These are phyloP conservation scores for Galerina marginata DNA, from an alignment of 768 basidiomycete species.

Conservation along the genomic window DNA sequence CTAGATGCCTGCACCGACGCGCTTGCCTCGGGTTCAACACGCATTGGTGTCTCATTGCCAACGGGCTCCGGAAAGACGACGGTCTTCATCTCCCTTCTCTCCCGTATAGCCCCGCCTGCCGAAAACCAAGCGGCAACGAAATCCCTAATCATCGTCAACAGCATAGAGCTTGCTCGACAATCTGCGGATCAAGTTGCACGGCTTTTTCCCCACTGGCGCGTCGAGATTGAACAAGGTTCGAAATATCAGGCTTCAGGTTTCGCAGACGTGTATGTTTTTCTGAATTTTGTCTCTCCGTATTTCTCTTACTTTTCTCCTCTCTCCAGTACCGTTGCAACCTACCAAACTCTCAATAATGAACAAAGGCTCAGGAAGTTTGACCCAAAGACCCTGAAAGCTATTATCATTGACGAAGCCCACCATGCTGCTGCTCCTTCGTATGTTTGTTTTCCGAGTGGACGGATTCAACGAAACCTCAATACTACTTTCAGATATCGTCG, in stretches of 20 bases:
- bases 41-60: constrained; percentile 85
- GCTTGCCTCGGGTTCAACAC: constrained; percentile 64
- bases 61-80: constrained; percentile 92
- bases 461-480: not conserved
- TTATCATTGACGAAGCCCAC: constrained; percentile 94
- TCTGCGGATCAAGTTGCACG: constrained; percentile 73
- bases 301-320: not conserved
- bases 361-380: constrained; percentile 78
- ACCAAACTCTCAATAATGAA: constrained; percentile 77
- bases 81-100: constrained; percentile 85
- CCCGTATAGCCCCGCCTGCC: constrained; percentile 56
- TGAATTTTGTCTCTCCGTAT: not conserved
- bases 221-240: constrained; percentile 92
- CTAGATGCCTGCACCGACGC: constrained; percentile 79
- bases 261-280: constrained; percentile 78
- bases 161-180: constrained; percentile 87
- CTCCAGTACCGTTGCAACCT: constrained; percentile 83
- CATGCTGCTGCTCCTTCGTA: constrained; percentile 94
- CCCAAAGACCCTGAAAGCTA: constrained; percentile 66
- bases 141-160: constrained; percentile 87
- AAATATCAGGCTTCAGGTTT: constrained; percentile 75
- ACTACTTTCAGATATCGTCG: constrained; percentile 65
- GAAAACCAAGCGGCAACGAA: constrained; percentile 51
- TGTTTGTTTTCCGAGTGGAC: constrained; percentile 28
- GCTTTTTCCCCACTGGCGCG: constrained; percentile 72